phyloP scores from a whole-genome alignment of 345 rosid species.

The Gossypium mustelinum region DNA sequence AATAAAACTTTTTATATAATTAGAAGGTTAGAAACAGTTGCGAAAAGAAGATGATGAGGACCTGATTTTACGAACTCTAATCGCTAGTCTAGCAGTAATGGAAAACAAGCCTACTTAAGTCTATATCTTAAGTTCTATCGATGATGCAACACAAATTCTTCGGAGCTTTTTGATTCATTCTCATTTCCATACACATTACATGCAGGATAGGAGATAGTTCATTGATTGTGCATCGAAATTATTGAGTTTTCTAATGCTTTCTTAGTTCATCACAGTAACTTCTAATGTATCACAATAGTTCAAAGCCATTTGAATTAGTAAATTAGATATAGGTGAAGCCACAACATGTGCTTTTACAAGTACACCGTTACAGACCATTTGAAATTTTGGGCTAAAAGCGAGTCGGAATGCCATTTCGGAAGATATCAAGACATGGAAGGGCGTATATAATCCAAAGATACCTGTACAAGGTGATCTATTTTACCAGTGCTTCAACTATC shows the following conservation, averaged over 20 bases:
- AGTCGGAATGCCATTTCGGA: not conserved
- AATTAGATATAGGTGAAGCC: not conserved
- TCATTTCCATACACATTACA: not conserved
- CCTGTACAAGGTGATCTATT: not conserved
- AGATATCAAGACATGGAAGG: no score
- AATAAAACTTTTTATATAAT: no score
- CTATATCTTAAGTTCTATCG: not conserved
- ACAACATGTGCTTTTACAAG: not conserved
- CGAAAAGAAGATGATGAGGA: not conserved
- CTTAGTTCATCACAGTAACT: not conserved
- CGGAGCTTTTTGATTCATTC: not conserved
- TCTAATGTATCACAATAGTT: not conserved
- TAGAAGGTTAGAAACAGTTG: slow-evolving; percentile 1
- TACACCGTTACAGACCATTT: not conserved
- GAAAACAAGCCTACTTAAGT: not conserved
- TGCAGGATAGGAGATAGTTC: not conserved
- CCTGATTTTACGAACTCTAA: not conserved
- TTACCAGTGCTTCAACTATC: not conserved
- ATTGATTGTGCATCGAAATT: not conserved
- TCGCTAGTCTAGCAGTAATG: not conserved
- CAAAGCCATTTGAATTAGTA: not conserved
- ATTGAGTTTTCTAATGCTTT: not conserved
- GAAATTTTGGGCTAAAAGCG: not conserved
- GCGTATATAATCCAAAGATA: not conserved
- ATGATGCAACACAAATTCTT: not conserved